phyloP scores from a whole-genome alignment of 305 asterid species.

The Solanum aculeatissimum region DNA sequence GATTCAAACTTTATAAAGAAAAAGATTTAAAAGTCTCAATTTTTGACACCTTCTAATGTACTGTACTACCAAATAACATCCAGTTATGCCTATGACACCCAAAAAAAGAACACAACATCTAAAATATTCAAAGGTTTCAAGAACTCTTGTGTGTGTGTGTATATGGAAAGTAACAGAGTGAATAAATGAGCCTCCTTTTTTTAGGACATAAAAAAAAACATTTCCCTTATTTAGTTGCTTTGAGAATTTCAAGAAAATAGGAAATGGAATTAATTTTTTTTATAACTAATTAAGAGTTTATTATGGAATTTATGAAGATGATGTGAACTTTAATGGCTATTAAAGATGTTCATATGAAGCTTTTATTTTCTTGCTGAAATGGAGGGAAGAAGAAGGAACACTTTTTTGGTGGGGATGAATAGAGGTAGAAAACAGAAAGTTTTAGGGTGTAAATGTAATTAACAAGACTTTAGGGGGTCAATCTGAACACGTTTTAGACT shows the following conservation, averaged over 20 bases:
- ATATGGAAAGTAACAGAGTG: neutral
- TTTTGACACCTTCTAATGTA: neutral
- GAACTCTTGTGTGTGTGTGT: neutral
- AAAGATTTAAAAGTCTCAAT: neutral
- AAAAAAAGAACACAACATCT: neutral
- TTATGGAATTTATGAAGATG: neutral
- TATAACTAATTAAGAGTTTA: neutral
- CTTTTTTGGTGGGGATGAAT: neutral
- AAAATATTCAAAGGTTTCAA: neutral
- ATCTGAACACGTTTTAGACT: neutral
- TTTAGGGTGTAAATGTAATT: neutral
- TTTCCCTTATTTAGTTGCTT: neutral
- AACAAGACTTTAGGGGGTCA: neutral
- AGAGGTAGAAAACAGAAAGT: neutral
- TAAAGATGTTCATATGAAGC: neutral
- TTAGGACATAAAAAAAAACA: neutral
- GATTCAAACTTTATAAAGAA: neutral
- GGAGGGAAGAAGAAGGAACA: neutral
- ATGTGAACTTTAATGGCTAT: neutral
- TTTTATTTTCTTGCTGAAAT: neutral
- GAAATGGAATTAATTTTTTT: neutral
- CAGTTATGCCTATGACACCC: neutral
- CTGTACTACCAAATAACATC: neutral
- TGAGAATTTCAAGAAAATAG: neutral
- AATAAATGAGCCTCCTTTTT: neutral